phyloP scores from a whole-genome alignment of 75 land plant species.

The Cunninghamia lanceolata region DNA sequence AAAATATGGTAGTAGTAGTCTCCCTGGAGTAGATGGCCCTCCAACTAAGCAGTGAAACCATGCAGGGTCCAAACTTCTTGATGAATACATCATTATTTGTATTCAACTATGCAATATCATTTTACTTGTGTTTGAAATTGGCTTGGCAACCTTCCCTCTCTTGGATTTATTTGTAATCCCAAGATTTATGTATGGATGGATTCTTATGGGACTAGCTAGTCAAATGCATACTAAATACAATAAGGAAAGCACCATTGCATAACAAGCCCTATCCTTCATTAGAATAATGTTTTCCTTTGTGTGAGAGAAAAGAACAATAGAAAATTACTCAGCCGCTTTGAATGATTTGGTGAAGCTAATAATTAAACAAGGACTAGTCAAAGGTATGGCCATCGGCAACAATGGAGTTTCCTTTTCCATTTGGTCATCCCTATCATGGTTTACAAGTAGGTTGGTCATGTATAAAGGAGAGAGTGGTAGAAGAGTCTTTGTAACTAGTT shows the following conservation, averaged over 20 bases:
- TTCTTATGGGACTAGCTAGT: slow-evolving; percentile 38
- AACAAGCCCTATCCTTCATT: slow-evolving; percentile 72
- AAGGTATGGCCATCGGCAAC: slow-evolving; percentile 71
- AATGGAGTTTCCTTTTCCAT: slow-evolving; percentile 65
- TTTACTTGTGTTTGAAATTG: slow-evolving; percentile 60
- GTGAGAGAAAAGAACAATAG: slow-evolving; percentile 54
- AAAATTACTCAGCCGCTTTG: slow-evolving; percentile 40
- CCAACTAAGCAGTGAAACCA: too few relatives aligned
- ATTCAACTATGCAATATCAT: slow-evolving; percentile 54
- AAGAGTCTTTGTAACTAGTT: slow-evolving; percentile 57
- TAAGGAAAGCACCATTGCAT: slow-evolving; percentile 59
- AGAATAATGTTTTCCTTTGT: slow-evolving; percentile 77
- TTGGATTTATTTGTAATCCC: slow-evolving; percentile 70
- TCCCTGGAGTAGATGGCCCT: too few relatives aligned
- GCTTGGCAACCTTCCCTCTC: slow-evolving; percentile 56
- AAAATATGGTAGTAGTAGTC: too few relatives aligned
- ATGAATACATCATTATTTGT: slow-evolving; percentile 59
- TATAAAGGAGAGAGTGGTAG: slow-evolving; percentile 63
- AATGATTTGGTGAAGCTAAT: slow-evolving; percentile 45
- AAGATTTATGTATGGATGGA: slow-evolving; percentile 69
- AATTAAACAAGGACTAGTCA: slow-evolving; percentile 68
- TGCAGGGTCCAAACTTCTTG: slow-evolving; percentile 72
- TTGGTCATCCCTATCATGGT: slow-evolving; percentile 81
- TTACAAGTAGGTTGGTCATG: slow-evolving; percentile 55
- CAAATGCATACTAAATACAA: slow-evolving; percentile 38